These are phyloP conservation scores for Thyridium curvatum DNA, from an alignment of 2,329 filamentous ascomycete genomes.

Conservation along the genomic window DNA sequence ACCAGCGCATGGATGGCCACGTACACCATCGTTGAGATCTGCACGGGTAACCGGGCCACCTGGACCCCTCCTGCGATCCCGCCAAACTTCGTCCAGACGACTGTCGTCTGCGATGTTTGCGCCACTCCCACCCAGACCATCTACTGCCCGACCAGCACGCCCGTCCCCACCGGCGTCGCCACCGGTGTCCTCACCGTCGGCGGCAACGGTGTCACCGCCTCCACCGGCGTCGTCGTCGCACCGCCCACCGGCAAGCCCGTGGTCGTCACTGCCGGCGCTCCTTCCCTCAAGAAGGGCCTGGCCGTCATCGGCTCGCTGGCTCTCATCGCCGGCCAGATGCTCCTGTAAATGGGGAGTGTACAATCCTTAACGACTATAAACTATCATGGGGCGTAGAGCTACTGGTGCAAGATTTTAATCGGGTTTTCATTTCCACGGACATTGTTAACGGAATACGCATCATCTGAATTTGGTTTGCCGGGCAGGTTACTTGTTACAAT, in stretches of 20 bases:
- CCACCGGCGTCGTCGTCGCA: neutral
- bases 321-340: slow-evolving; percentile 5
- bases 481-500: too few relatives aligned
- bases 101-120: slow-evolving; percentile 8
- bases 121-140: slow-evolving; percentile 3
- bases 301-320: slow-evolving; percentile 4
- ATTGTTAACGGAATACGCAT: too few relatives aligned
- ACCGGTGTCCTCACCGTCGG: slow-evolving; percentile 4
- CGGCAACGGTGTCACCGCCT: slow-evolving; percentile 11
- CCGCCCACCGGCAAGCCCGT: neutral
- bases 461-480: too few relatives aligned
- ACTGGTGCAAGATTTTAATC: too few relatives aligned
- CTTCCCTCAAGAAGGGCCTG: slow-evolving; percentile 9
- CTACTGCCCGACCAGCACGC: slow-evolving; percentile 6
- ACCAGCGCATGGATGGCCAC: slow-evolving; percentile 30
- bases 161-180: slow-evolving; percentile 2
- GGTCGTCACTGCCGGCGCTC: neutral
- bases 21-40: slow-evolving; percentile 32
- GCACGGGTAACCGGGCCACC: slow-evolving; percentile 29
- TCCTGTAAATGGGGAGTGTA: too few relatives aligned
- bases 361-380: too few relatives aligned
- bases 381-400: too few relatives aligned
- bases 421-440: too few relatives aligned
- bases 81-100: slow-evolving; percentile 13
- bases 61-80: slow-evolving; percentile 29